Base-by-base conservation (phyloP, 2,329 filamentous ascomycete genomes). In the Metarhizium rileyi region DNA sequence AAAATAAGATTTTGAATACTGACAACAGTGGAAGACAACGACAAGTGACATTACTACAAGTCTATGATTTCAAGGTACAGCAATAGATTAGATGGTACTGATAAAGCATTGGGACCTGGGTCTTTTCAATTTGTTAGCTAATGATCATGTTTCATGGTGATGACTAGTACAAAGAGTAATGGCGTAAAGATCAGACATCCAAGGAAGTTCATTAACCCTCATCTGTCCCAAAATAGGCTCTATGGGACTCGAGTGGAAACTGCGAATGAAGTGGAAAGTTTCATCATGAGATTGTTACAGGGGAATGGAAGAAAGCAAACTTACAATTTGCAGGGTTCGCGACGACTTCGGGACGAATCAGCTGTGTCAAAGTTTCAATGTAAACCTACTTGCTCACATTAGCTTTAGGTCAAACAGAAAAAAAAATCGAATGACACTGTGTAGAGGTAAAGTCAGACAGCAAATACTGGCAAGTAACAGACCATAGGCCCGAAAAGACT, bases 391-490 rank as follows among this genome's bases (percentile, higher is more conserved):
- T 14, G 10, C 38, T 5, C 10, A 6, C 6, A n/a, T 42, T 42
- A 16, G 38, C 22, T 20, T 12, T 14, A 14, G 9, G 38, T 42
- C 18, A 7, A 42, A 42, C n/a, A 9, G 20, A 42, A 42, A 2
- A 42, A 33, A 2, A 33, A 12, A 2, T 14, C 5, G 25, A 10
- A 22, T 14, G 43, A 59, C 55, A 49, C 38, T 16, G 27, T 35
- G 38, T 23, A 52, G 41, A 22, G 47, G 44, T 58, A 55, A 55
- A 61, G 61, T 89, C 86, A 89, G 86, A 87, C 82, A 82, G 78
- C 73, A 70, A 75, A 84, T 90, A 90, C 86, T 90, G 86, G 86
- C 86, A 87, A 90, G 86, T 90, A 90, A 84, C 86, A 87, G 83
- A 81, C 77, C 67, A 70, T 70, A 70, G 71, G 73, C 81, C 83